phyloP scores from a whole-genome alignment of 176 grass and related monocot genomes.

The Triticum aestivum region IWGSC_CS_RefSeq_v2.1 NC_057795.1:696806725-696807224 shows the following conservation, averaged over 20 bases:
- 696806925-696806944: neutral
- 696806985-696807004: too few relatives aligned
- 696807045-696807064: too few relatives aligned
- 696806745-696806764: neutral
- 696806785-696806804: neutral
- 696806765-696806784: neutral
- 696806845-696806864: neutral
- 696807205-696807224: neutral
- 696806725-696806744: neutral
- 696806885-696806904: too few relatives aligned
- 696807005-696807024: too few relatives aligned
- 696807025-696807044: too few relatives aligned
- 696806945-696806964: neutral
- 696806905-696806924: too few relatives aligned
- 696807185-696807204: slow-evolving; percentile 18
- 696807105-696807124: slow-evolving; percentile 44
- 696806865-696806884: too few relatives aligned
- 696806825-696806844: neutral
- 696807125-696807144: slow-evolving; percentile 18
- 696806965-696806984: too few relatives aligned
- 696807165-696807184: neutral
- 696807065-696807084: too few relatives aligned
- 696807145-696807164: neutral
- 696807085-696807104: slow-evolving; percentile 35
- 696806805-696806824: neutral